phyloP scores from a whole-genome alignment of 352 stramenopile species.

The Pythium rhizo-oryzae region DNA sequence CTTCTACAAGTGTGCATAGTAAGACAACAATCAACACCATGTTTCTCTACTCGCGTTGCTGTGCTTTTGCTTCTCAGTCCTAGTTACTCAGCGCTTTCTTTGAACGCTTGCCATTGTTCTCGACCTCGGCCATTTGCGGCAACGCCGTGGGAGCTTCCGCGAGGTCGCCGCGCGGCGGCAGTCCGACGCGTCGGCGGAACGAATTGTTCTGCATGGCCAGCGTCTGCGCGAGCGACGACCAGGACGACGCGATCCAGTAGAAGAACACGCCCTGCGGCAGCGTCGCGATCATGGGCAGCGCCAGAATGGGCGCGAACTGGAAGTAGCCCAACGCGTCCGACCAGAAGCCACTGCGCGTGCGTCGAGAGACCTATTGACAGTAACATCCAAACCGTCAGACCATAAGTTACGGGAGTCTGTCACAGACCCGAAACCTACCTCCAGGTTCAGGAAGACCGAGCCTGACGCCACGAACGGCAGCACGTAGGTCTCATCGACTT shows the following conservation, averaged over 20 bases:
- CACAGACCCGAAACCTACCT: conserved; percentile 30
- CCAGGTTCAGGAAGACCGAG: conserved; percentile 72
- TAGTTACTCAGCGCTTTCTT: not conserved
- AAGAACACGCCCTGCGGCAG: conserved; percentile 73
- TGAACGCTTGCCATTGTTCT: not conserved
- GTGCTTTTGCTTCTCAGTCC: not conserved
- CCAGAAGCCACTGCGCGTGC: conserved; percentile 24
- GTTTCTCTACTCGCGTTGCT: not conserved
- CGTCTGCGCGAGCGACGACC: conserved; percentile 65
- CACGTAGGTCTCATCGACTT: conserved; percentile 63
- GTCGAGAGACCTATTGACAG: conserved; percentile 17
- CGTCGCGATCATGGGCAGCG: conserved; percentile 33
- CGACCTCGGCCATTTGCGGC: not conserved
- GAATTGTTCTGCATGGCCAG: conserved; percentile 66
- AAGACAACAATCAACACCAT: not conserved
- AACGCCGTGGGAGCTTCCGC: conserved; percentile 21
- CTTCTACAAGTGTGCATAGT: not conserved
- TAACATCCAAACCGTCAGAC: not conserved
- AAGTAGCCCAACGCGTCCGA: conserved; percentile 40
- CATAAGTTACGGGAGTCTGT: not conserved
- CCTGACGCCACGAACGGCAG: conserved; percentile 52
- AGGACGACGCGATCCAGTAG: conserved; percentile 78
- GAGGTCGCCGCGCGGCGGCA: conserved; percentile 46
- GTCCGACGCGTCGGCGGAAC: conserved; percentile 57
- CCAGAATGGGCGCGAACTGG: conserved; percentile 54